Conservation (phyloP, 2,329 filamentous ascomycete species). For the Scedosporium apiospermum region DNA sequence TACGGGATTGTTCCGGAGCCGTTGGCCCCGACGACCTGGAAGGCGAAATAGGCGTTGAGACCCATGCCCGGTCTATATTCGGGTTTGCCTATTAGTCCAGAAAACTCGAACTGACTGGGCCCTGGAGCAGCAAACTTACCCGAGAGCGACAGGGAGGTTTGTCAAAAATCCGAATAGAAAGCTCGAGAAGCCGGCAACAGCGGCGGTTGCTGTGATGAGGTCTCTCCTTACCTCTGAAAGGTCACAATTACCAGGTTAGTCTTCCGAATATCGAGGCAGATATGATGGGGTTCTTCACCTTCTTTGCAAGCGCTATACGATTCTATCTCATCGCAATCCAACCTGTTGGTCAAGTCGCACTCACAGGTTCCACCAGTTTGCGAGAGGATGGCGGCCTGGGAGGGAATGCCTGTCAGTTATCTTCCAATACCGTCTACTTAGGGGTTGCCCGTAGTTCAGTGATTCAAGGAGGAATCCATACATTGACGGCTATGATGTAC, state of each 20-base stretch:
- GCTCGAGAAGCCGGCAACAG: constrained; percentile 63
- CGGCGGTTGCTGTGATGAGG: constrained; percentile 75
- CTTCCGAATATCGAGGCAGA: neutral
- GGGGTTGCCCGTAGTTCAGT: neutral
- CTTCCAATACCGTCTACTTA: neutral
- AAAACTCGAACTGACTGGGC: no score
- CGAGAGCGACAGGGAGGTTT: constrained; percentile 54
- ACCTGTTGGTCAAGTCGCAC: constrained; percentile 39
- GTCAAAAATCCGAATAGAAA: constrained; percentile 73
- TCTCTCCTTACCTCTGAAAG: constrained; percentile 57
- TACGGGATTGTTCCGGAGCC: constrained; percentile 49
- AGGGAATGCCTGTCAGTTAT: constrained; percentile 5
- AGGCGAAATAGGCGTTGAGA: constrained; percentile 59
- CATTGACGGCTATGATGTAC: constrained; percentile 72
- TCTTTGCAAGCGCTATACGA: constrained; percentile 37
- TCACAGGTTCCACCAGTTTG: constrained; percentile 70
- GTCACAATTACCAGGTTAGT: constrained; percentile 7
- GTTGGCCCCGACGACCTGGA: constrained; percentile 54
- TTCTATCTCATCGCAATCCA: constrained; percentile 37
- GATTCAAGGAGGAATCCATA: constrained; percentile 18
- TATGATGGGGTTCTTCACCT: constrained; percentile 22
- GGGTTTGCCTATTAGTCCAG: constrained; percentile 8
- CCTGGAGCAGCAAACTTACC: constrained; percentile 15
- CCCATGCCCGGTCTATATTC: constrained; percentile 53
- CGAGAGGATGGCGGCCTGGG: constrained; percentile 60